Evolutionary conservation across 352 stramenopile genomes (phyloP).

Genomic region (Poterioochromonas sp.): DNA sequence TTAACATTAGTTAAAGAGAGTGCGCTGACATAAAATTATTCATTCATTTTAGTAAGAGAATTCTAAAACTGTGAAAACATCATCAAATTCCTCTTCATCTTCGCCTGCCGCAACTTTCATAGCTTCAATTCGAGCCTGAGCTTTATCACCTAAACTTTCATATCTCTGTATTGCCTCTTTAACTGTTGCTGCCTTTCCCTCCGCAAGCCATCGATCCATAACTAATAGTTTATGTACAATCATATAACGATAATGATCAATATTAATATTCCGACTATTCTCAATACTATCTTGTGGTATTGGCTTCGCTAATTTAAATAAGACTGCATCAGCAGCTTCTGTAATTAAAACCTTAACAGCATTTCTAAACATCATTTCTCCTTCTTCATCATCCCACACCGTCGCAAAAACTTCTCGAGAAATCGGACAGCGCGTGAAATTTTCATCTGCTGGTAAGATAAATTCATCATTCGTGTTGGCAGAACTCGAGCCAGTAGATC

Average conservation of each 20-base stretch:
- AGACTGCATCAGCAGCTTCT: neutral
- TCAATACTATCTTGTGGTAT: neutral
- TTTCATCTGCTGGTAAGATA: constrained; percentile 21
- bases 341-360: constrained; percentile 8
- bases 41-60: too few relatives aligned
- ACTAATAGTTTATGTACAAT: constrained; percentile 27
- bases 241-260: neutral
- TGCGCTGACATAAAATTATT: too few relatives aligned
- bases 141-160: neutral
- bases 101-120: neutral
- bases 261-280: neutral
- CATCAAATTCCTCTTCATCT: constrained; percentile 1
- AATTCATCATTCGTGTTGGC: neutral
- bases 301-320: neutral
- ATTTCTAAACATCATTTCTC: constrained; percentile 11
- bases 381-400: constrained; percentile 16
- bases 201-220: neutral
- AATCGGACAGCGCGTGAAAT: constrained; percentile 23
- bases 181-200: neutral
- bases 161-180: neutral
- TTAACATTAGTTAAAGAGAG: too few relatives aligned
- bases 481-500: neutral
- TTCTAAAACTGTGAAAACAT: too few relatives aligned
- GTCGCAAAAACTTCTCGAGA: constrained; percentile 3
- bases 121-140: neutral